Base-by-base conservation (phyloP, 345 rosid genomes). In the Odontarrhena argentea region DNA sequence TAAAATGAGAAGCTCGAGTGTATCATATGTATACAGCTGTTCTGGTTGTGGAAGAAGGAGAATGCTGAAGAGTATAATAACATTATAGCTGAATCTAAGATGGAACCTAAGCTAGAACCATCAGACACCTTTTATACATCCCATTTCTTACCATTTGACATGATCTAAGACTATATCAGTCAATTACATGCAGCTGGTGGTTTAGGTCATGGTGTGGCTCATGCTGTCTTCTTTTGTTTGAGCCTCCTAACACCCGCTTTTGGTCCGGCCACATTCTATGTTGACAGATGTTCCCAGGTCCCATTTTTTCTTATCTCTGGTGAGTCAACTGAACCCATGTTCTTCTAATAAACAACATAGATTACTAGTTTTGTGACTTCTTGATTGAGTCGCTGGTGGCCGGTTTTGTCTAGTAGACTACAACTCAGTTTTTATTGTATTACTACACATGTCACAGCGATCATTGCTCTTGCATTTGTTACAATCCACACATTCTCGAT, bases 151-250 rank as follows among this genome's bases (percentile, higher is more conserved):
- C 68, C 68, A 28, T 69, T 62, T 56, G 67, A 34, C 11, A 50
- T 49, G 46, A 54, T 55, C 70, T 80, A 50, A 71, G 74, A 66
- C 63, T 46, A 14, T 47, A 71, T 45, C 1, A 55, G 59, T 75
- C 69, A 63, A 68, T 67, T 79, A 49, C 47, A n/a, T 86, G 84
- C 93, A 94, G 99, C 99, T 87, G 99, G 99, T 67, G 99, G 99
- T 71, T 81, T 91, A 81, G 99, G 99, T 77, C 99, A 91, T 69
- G 99, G 96, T 56, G 86, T 88, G 68, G 99, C 99, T 22, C 99
- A 94, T 77, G 97, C 96, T 35, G 97, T 94, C 68, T 94, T 94
- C 81, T 94, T 94, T 68, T 94, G 97, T 67, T 75, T 94, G 62
- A 88, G 99, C 76, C 88, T 94, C 72, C 82, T 93, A 67, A 88